Base-by-base conservation (phyloP, 768 basidiomycete genomes). In the Trametes maxima region DNA sequence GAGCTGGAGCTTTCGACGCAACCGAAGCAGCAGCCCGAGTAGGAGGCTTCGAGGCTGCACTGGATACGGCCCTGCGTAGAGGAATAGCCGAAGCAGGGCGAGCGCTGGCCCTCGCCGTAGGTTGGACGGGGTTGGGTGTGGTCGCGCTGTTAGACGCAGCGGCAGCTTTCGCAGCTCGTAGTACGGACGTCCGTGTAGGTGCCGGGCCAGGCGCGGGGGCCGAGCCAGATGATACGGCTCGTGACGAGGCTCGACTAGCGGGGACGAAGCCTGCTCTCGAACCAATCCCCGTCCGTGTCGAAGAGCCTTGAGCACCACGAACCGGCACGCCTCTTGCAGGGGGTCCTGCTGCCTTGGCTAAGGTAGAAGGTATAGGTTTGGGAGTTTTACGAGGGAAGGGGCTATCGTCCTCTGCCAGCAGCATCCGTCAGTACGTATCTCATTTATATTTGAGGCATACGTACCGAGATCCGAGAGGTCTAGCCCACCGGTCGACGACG, bases 401-500 rank as follows among this genome's bases (percentile, higher is more conserved):
- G 35, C 62, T 66, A 40, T 62, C 57, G 25, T 62, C 58, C 21
- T 61, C 61, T 65, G 37, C 6, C 16, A 8, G 21, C n/a, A n/a
- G 5, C 35, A 5, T 54, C 5, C 37, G 57, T 19, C 0, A n/a
- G 44, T 21, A 19, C 33, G n/a, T 19, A 13, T 14, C 24, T 43
- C 6, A 42, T 1, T 25, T 16, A 36, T 19, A 35, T 2, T 22
- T 2, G 10, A 11, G 1, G 10, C 10, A 22, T 16, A 39, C 62
- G 33, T 22, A 67, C 67, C 65, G 16, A 67, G 57, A 14, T 63
- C 60, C 1, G 66, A 51, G 1, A 67, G 57, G 11, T 49, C 51
- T 2, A 61, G 46, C 2, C 11, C 25, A 25, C 60, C 56, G 21
- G 52, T 21, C 14, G 5, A 8, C 12, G 56, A 58, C 14, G 47